Base-by-base conservation (phyloP, 2,329 filamentous ascomycete species). In the Nigrograna mackinnonii region DNA sequence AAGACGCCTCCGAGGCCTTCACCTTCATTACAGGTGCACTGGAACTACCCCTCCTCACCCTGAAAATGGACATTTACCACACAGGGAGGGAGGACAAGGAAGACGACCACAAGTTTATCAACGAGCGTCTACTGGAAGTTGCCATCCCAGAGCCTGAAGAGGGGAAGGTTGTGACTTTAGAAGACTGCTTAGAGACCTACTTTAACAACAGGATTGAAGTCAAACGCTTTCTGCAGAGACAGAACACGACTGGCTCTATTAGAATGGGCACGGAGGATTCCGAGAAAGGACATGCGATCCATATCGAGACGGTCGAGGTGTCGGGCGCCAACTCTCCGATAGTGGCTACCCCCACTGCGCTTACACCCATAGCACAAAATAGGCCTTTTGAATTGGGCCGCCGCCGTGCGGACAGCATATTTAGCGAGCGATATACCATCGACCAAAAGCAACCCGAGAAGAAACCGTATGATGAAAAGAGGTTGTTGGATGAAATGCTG, bases 151-250 rank as follows among this genome's bases (percentile, higher is more conserved):
- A 89, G 37, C 79, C 84, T 5, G 60, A 70, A 5, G 82, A 87
- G 34, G 85, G 84, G 18, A 83, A 83, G 44, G 77, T 79, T 3
- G 79, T 96, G 47, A 91, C 86, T 20, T 73, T 99, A 16, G 94
- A 97, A 68, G 88, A 95, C 53, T 97, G 92, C 56, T 72, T 99
- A 14, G 91, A 96, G 64, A 85, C 87, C 39, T 97, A 96, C 61
- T 97, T 97, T 77, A 96, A 97, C 68, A 91, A 91, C 43, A 81
- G 84, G 42, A 90, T 99, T 39, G 91, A 96, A 58, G 91, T 99
- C 3, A 85, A 87, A 52, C 80, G 92, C 39, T 87, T 92, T 57
- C 63, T 87, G 28, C 79, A 84, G 54, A 75, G 84, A 14, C 76
- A 78, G 19, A 80, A 79, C 44, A 86, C 83, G 1, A 55, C 79